Percentiles rank a stretch among this genome's conserved stretches.
These are phyloP conservation scores for Neonectria faginata DNA, from an alignment of 2,329 filamentous ascomycete species.

Conservation along the genomic window DNA sequence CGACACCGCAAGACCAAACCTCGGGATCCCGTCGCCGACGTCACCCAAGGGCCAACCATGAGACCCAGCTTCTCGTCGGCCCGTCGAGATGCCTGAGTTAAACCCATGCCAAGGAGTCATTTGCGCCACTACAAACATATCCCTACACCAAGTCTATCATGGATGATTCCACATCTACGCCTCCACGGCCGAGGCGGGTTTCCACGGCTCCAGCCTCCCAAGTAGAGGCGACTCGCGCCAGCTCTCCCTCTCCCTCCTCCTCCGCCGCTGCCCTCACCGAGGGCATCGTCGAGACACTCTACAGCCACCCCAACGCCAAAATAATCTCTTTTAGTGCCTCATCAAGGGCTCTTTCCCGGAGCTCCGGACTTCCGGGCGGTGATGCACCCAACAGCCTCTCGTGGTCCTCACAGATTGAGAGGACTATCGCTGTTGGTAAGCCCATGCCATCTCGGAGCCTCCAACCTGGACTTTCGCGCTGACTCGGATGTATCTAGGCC, in stretches of 20 bases:
- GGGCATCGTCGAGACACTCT: constrained; percentile 73
- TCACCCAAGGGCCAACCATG: constrained; percentile 39
- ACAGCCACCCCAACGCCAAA: constrained; percentile 77
- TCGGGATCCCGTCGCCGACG: constrained; percentile 23
- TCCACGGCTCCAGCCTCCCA: constrained; percentile 53
- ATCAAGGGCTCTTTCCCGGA: constrained; percentile 46
- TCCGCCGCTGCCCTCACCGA: constrained; percentile 30
- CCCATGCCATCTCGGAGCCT: neutral
- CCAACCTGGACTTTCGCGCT: neutral
- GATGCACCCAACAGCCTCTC: constrained; percentile 73
- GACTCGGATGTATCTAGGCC: constrained; percentile 60
- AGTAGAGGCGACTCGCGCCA: constrained; percentile 38
- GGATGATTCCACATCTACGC: constrained; percentile 38
- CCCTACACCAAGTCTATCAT: constrained; percentile 28
- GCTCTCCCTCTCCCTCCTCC: constrained; percentile 26
- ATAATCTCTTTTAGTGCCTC: constrained; percentile 68
- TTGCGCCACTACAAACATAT: constrained; percentile 30
- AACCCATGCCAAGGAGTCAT: constrained; percentile 26
- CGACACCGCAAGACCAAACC: constrained; percentile 11
- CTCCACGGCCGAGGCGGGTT: constrained; percentile 50
- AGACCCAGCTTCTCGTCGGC: constrained; percentile 26
- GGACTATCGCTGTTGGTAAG: constrained; percentile 82
- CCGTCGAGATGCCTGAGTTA: constrained; percentile 42
- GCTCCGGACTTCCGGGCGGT: constrained; percentile 52
- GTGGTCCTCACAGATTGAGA: constrained; percentile 81